These are phyloP conservation scores for Ophioceras dolichostomum DNA, from an alignment of 2,329 filamentous ascomycete genomes.

Conservation along the genomic window DNA sequence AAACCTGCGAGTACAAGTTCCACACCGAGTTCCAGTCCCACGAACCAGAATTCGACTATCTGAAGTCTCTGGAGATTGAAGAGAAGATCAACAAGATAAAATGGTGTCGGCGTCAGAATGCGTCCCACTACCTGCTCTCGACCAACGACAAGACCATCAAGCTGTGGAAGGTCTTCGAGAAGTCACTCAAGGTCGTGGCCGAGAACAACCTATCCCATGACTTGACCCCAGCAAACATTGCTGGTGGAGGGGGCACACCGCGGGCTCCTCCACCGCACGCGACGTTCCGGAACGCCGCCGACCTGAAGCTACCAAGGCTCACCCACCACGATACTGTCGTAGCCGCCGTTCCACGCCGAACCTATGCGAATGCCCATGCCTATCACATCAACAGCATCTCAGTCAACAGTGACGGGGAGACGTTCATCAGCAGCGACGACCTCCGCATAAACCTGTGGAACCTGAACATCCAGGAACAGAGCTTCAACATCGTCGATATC, in stretches of 20 bases:
- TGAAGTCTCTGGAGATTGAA: slow-evolving; percentile 98
- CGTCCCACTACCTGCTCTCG: slow-evolving; percentile 93
- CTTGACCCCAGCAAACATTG: slow-evolving; percentile 62
- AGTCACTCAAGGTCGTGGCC: slow-evolving; percentile 95
- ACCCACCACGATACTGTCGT: slow-evolving; percentile 98
- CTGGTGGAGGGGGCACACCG: slow-evolving; percentile 66
- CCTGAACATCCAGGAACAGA: slow-evolving; percentile 97
- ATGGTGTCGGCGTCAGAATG: slow-evolving; percentile 97
- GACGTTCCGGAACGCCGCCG: slow-evolving; percentile 67
- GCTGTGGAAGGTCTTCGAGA: slow-evolving; percentile 99
- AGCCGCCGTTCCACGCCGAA: slow-evolving; percentile 87
- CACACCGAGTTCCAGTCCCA: slow-evolving; percentile 99
- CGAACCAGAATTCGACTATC: slow-evolving; percentile 97
- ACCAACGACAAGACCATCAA: slow-evolving; percentile 99
- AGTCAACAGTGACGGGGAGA: slow-evolving; percentile 99
- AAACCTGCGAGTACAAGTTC: slow-evolving; percentile 99
- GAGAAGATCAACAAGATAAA: slow-evolving; percentile 99
- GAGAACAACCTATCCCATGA: slow-evolving; percentile 98
- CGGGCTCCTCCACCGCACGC: slow-evolving; percentile 58
- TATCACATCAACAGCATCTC: slow-evolving; percentile 99
- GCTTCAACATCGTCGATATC: slow-evolving; percentile 99
- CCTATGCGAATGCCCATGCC: slow-evolving; percentile 95
- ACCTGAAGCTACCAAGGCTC: slow-evolving; percentile 87
- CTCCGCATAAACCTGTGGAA: slow-evolving; percentile 98
- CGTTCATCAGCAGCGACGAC: slow-evolving; percentile 97